These are phyloP conservation scores for Penicillium digitatum DNA, from an alignment of 2,329 filamentous ascomycete species.

Conservation along the genomic window DNA sequence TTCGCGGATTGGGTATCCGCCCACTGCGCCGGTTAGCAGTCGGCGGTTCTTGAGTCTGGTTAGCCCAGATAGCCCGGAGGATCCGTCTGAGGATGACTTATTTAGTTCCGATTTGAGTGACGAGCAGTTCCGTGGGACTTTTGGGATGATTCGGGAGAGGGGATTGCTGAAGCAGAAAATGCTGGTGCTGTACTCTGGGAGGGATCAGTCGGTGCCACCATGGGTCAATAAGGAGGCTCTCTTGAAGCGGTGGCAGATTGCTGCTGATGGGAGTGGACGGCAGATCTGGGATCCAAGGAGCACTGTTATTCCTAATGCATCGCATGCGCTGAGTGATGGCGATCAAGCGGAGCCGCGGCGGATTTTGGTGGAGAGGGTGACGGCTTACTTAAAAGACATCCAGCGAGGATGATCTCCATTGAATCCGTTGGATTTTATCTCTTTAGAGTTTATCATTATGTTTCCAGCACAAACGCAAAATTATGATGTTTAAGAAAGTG, in stretches of 20 bases:
- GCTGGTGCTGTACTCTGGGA: constrained; percentile 45
- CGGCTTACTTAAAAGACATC: constrained; percentile 46
- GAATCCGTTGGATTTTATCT: background rate
- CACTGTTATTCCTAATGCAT: constrained; percentile 46
- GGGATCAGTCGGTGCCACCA: constrained; percentile 44
- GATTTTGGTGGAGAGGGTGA: constrained; percentile 50
- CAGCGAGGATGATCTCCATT: constrained; percentile 8
- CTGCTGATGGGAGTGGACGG: constrained; percentile 31
- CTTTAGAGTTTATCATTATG: background rate
- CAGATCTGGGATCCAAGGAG: constrained; percentile 46
- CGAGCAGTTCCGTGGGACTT: constrained; percentile 58
- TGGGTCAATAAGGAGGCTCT: constrained; percentile 44
- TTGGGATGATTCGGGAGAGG: constrained; percentile 48
- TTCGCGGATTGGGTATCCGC: constrained; percentile 27
- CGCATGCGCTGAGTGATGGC: constrained; percentile 26
- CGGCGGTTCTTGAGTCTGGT: constrained; percentile 56
- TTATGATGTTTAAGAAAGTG: background rate
- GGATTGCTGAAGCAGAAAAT: constrained; percentile 38
- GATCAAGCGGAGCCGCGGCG: constrained; percentile 42
- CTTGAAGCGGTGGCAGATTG: constrained; percentile 40
- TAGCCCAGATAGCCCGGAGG: constrained; percentile 47
- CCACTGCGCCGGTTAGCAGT: constrained; percentile 49
- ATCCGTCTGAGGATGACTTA: constrained; percentile 73
- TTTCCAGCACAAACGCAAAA: background rate
- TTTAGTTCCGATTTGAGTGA: constrained; percentile 70